Evolutionary conservation across 1,284 basidiomycete genomes (phyloP).

Genomic region (Limonomyces culmigenus): DNA sequence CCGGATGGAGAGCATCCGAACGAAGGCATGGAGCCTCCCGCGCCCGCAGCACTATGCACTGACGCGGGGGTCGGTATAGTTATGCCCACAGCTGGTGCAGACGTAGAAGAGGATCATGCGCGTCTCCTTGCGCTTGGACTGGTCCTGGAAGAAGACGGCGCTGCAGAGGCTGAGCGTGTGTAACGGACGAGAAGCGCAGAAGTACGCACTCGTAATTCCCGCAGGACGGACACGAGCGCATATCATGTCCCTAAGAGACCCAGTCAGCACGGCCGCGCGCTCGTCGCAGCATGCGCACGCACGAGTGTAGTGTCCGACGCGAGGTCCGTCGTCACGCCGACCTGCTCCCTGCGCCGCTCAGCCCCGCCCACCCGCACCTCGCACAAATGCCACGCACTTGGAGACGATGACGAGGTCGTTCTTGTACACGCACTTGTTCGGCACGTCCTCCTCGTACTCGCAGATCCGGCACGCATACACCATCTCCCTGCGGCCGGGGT

Average conservation of each 20-base stretch:
- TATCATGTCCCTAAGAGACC: slow-evolving; percentile 59
- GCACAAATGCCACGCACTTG: slow-evolving; percentile 41
- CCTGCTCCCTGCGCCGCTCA: slow-evolving; percentile 54
- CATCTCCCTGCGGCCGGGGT: slow-evolving; percentile 73
- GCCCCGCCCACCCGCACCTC: not conserved
- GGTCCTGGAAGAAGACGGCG: slow-evolving; percentile 86
- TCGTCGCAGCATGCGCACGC: not conserved
- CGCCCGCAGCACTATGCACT: not conserved
- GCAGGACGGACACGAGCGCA: slow-evolving; percentile 58
- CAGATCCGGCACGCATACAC: slow-evolving; percentile 93
- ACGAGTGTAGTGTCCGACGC: slow-evolving; percentile 86
- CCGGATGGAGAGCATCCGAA: too few species aligned
- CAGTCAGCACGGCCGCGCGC: not conserved
- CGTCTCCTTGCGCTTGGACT: slow-evolving; percentile 84
- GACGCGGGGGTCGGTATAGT: slow-evolving; percentile 53
- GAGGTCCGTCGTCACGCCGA: slow-evolving; percentile 82
- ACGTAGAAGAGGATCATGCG: slow-evolving; percentile 89
- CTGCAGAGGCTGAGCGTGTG: slow-evolving; percentile 22
- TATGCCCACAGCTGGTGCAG: slow-evolving; percentile 72
- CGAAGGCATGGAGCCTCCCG: too few species aligned
- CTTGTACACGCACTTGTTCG: slow-evolving; percentile 81
- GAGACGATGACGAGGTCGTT: slow-evolving; percentile 91
- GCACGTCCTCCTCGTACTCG: slow-evolving; percentile 70
- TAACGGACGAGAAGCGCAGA: slow-evolving; percentile 3
- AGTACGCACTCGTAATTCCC: slow-evolving; percentile 35